Percentiles rank a stretch among this genome's conserved stretches.
Conservation (phyloP, 108 stramenopile genomes). For the Nitzschia sp. region DNA sequence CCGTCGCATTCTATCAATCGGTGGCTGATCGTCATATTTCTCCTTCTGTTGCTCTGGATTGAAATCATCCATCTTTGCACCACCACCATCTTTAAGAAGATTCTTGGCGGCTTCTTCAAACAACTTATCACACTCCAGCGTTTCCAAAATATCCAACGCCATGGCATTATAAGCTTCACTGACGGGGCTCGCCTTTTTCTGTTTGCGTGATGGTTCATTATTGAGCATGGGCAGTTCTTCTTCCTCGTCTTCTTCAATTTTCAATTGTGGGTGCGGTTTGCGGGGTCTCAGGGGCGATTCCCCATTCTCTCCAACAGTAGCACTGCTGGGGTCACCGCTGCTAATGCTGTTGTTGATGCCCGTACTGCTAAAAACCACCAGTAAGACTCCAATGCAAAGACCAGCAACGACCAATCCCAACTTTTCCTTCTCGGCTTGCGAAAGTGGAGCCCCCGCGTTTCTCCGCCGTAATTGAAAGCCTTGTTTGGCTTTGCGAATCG, state of each 20-base stretch:
- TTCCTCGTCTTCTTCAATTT: constrained; percentile 4
- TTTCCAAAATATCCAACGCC: constrained; percentile 61
- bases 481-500: constrained; percentile 40
- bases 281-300: neutral
- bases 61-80: no score
- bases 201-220: neutral
- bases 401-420: constrained; percentile 29
- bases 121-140: constrained; percentile 57
- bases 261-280: constrained; percentile 13
- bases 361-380: neutral
- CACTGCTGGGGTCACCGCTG: neutral
- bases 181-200: constrained; percentile 6
- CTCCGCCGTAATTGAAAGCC: constrained; percentile 25
- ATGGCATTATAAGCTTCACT: constrained; percentile 56
- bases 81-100: constrained; percentile 1
- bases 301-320: no score
- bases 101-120: constrained; percentile 51
- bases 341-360: neutral
- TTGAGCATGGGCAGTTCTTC: neutral
- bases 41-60: no score
- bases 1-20: constrained; percentile 10
- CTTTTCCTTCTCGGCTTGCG: constrained; percentile 28
- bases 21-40: no score
- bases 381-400: constrained; percentile 25
- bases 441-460: neutral